Base-by-base conservation (phyloP, 768 basidiomycete species). In the Phanerochaete sordida region DNA sequence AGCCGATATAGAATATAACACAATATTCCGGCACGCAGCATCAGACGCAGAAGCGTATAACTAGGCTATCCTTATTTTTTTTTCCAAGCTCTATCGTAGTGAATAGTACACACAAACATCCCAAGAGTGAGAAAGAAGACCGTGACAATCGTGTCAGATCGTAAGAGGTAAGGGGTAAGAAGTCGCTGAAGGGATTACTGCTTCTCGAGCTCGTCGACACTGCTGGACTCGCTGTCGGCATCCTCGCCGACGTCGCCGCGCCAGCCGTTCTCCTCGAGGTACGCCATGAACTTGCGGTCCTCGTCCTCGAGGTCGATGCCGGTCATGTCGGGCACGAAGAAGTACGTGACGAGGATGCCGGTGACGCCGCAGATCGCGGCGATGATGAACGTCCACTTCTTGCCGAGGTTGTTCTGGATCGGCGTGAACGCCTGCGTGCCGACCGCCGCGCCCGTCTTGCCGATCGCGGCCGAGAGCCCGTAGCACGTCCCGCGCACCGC, bases 341-440 rank as follows among this genome's bases (percentile, higher is more conserved):
- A 83, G 66, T 83, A 88, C 3, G 88, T 85, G 56, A 88, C 77
- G 23, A 86, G 51, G 55, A 89, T 81, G 23, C 87, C 88, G 9
- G 75, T 71, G 33, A 84, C 74, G 31, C 87, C 87, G 62, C 84
- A 87, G 58, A 86, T 83, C n/a, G 87, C 87, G 59, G 80, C 82
- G 65, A 86, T 80, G 64, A 87, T 86, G 63, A 86, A 87, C 4
- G 84, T 86, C 84, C 84, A 86, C 82, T 77, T 81, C 66, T 86
- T 83, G 15, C 88, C 88, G n/a, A 87, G 80, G 66, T 87, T 78
- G 57, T 75, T 74, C 66, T 86, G 83, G 61, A 89, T 87, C 3
- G 87, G 87, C 2, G 85, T 87, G 69, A 88, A 88, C 1, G 80
- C 84, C 65, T 88, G 86, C 0, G 84, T 86, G 9, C 87, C 87